Conservation (phyloP, 352 stramenopile genomes). For the Globisporangium middletonii region DNA sequence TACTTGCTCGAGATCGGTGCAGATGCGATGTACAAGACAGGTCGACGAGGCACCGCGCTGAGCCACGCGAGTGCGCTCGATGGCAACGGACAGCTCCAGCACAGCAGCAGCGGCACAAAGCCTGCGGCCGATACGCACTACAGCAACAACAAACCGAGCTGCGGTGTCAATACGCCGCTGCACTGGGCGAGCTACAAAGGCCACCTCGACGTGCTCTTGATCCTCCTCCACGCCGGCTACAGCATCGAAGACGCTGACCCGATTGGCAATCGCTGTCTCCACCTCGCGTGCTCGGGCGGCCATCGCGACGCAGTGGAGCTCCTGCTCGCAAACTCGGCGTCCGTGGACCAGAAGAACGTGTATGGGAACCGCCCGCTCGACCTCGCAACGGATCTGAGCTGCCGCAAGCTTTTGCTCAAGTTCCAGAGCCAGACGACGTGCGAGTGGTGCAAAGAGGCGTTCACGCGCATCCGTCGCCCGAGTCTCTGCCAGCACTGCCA, state of each 20-base stretch:
- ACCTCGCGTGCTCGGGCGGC: conserved; percentile 68
- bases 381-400: conserved; percentile 51
- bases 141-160: conserved; percentile 14
- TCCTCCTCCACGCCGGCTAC: conserved; percentile 67
- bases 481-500: conserved; percentile 79
- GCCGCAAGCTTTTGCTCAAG: conserved; percentile 54
- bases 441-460: conserved; percentile 75
- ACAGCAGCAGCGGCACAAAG: conserved; percentile 8
- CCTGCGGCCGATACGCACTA: conserved; percentile 1
- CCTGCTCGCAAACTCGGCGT: conserved; percentile 57
- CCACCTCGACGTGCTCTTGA: conserved; percentile 52
- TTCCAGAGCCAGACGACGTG: conserved; percentile 55
- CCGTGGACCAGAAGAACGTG: conserved; percentile 50
- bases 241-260: conserved; percentile 56
- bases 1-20: conserved; percentile 70
- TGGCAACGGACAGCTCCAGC: neutral
- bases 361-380: conserved; percentile 76
- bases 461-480: conserved; percentile 51
- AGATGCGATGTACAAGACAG: conserved; percentile 65
- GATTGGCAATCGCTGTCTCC: conserved; percentile 65
- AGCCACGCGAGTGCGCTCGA: neutral
- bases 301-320: conserved; percentile 64
- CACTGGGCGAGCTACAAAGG: conserved; percentile 87
- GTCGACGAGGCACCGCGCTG: conserved; percentile 14
- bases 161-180: conserved; percentile 60